A percentile compares a stretch with the other conserved stretches of the same genome.
Evolutionary conservation across 2,329 filamentous ascomycete species (phyloP).

Genomic region (Aspergillus ibericus): DNA sequence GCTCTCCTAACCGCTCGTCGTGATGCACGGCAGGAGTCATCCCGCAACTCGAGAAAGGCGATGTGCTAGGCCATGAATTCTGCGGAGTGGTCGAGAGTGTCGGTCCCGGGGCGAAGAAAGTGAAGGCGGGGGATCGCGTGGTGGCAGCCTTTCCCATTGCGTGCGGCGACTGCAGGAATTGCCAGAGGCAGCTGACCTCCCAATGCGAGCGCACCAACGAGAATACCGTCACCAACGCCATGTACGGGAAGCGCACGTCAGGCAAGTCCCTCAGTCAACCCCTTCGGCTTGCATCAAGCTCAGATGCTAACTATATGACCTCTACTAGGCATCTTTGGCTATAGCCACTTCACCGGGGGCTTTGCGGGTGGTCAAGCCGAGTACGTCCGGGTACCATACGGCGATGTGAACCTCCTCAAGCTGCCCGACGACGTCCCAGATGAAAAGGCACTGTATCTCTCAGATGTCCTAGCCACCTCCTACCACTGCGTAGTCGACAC

Average conservation of each 20-base stretch:
- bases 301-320: background rate
- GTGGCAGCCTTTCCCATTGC: conserved; percentile 88
- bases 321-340: conserved; percentile 62
- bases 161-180: conserved; percentile 67
- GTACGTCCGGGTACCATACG: conserved; percentile 78
- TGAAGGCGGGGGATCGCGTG: conserved; percentile 66
- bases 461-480: conserved; percentile 75
- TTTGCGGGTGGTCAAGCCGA: conserved; percentile 88
- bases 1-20: background rate
- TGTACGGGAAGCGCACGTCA: conserved; percentile 77
- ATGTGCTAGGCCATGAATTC: conserved; percentile 65
- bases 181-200: conserved; percentile 73
- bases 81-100: conserved; percentile 55
- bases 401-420: conserved; percentile 76
- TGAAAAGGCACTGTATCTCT: conserved; percentile 79
- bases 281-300: background rate
- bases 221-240: conserved; percentile 67
- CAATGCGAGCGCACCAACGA: conserved; percentile 79
- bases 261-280: conserved; percentile 45
- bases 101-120: conserved; percentile 55
- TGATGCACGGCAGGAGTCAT: conserved; percentile 43
- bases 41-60: conserved; percentile 61
- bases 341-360: conserved; percentile 75
- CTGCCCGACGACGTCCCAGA: conserved; percentile 78
- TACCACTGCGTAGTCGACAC: conserved; percentile 85